Conservation (phyloP, 2,329 filamentous ascomycete species). For the Scolecobasidium constrictum region DNA sequence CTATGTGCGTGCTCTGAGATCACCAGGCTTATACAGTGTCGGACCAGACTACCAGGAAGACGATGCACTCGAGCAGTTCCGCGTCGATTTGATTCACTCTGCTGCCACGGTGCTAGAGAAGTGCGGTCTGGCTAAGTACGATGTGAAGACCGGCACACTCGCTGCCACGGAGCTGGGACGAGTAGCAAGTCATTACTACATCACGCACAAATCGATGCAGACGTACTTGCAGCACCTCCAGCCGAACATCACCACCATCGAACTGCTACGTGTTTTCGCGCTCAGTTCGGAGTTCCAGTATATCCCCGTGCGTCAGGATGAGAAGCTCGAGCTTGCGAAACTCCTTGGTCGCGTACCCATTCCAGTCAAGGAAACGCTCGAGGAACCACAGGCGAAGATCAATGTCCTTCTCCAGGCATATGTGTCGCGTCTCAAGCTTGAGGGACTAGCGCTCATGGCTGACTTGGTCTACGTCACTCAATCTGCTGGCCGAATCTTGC, state of each 20-base stretch:
- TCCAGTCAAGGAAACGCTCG: constrained; percentile 93
- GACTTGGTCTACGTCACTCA: constrained; percentile 99
- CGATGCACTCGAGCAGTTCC: constrained; percentile 82
- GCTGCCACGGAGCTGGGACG: constrained; percentile 90
- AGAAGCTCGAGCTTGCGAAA: constrained; percentile 93
- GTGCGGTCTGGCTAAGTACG: constrained; percentile 84
- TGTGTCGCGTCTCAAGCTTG: constrained; percentile 86
- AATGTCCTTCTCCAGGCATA: constrained; percentile 95
- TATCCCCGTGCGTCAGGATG: constrained; percentile 92
- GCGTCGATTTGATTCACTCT: constrained; percentile 94
- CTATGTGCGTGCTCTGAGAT: constrained; percentile 94
- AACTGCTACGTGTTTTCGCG: constrained; percentile 92
- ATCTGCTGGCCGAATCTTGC: constrained; percentile 88
- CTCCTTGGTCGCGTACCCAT: constrained; percentile 83
- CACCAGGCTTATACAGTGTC: constrained; percentile 88
- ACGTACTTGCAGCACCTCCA: constrained; percentile 95
- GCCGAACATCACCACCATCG: constrained; percentile 83
- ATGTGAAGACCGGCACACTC: constrained; percentile 80
- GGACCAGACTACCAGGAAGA: constrained; percentile 94
- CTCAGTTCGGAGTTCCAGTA: constrained; percentile 98
- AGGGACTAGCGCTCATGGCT: constrained; percentile 91
- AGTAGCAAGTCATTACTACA: constrained; percentile 97
- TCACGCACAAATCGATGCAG: constrained; percentile 90
- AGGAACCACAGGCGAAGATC: constrained; percentile 95
- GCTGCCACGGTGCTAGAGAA: constrained; percentile 80